Base-by-base conservation (phyloP, 352 stramenopile species). In the Albugo laibachii region DNA sequence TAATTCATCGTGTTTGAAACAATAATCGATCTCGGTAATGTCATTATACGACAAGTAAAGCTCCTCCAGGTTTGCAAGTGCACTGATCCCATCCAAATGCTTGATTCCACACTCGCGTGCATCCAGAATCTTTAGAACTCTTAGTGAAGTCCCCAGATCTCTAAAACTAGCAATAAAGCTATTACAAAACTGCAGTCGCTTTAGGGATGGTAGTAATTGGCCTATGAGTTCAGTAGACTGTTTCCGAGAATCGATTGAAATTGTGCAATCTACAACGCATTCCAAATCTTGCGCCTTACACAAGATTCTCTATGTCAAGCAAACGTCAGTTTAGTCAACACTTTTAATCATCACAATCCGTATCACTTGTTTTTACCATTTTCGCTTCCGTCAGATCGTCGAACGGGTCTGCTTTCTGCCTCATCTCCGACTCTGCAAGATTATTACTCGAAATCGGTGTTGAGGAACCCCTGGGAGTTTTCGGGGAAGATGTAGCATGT, bases 1-100 rank as follows among this genome's bases (percentile, higher is more conserved):
- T n/a, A 93, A 62, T 40, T 83, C 62, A 18, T 93, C 79, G 53
- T 92, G 81, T 72, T 92, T 82, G 24, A 69, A 75, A 31, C 92
- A 55, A 2, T 79, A 76, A 39, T 65, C 87, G 41, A 94, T 78
- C 47, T 89, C 75, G 35, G 44, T 66, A 42, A 94, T 69, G 19
- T 61, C 56, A 48, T 94, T 94, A 57, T 84, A 58, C 39, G 71
- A 62, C 5, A 89, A 48, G 41, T 83, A 77, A 11, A 94, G 60
- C 46, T 92, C 69, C 35, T 77, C 69, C 24, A 94, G 55, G 13
- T 61, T 69, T n/a, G 65, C 63, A 27, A 94, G 65, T 13, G 76
- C 78, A 40, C 75, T 61, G 47, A 94, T 92, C 41, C 81, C 81
- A 40, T 94, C 80, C 11, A 94, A 62, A 35, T 93, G 79, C 34